Evolutionary conservation across 2,329 filamentous ascomycete genomes (phyloP), one percentile per base, ranked within the genome.

Genomic region (Fusarium piperis): DNA sequence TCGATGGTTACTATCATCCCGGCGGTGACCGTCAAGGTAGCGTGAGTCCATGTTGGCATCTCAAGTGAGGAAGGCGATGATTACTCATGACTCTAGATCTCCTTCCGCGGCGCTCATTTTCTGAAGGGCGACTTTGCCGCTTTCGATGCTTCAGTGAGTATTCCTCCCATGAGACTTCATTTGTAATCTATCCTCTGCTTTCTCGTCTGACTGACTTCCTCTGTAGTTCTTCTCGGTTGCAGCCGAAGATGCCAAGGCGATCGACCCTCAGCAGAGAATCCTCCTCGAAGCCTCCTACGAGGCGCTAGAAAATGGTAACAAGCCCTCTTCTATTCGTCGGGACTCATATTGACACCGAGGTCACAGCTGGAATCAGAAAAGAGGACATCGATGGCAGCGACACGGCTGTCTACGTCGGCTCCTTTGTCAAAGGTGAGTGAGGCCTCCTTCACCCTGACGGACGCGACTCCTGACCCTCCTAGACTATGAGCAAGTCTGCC

Each of bases 211-310:
- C 32, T 8, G 18, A 44, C 16, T 64, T 32, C n/a, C 26, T 57
- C 33, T 15, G 26, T 46, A 87, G 85, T 88, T 88, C 76, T 88
- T 88, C 72, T 82, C 82, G 0, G 80, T 88, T 5, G 79, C 85
- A 0, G 81, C 85, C 0, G 83, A 85, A 18, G 86, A 88, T 58
- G 86, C 86, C 18, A 82, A 82, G 26, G 85, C 87, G 4, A 85
- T 88, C 62, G 87, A 89, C 57, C 86, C 86, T 8, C 85, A 87
- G 62, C 85, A 87, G 68, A 78, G 86, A n/a, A 79, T 87, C 23
- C 78, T 87, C 1, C 81, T 89, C 1, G 87, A 89, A 65, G 79
- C 82, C 8, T 84, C 83, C 3, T 87, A 86, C 41, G 86, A 88
- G 67, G 84, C 85, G 20, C 78, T 87, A 2, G 86, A 88, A 65